A percentile compares a stretch with the other conserved stretches of the same genome.
These are phyloP conservation scores for Juglanconis oblonga DNA, from an alignment of 2,329 filamentous ascomycete genomes.

Conservation along the genomic window DNA sequence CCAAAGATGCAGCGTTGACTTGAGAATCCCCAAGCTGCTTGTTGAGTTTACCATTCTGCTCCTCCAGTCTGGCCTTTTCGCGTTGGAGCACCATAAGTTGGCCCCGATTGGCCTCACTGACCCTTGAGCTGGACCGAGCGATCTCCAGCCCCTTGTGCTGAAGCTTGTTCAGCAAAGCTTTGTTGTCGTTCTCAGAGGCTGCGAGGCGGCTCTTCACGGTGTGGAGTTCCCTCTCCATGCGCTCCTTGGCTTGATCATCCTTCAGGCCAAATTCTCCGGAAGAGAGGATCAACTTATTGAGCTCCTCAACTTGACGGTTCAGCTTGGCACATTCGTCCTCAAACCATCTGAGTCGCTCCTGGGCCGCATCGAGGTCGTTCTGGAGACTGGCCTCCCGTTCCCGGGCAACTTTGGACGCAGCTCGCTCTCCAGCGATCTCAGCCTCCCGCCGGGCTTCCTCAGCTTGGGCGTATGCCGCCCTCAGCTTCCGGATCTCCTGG, in stretches of 20 bases:
- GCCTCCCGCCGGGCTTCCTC: slow-evolving; percentile 84
- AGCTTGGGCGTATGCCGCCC: slow-evolving; percentile 77
- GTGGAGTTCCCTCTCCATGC: slow-evolving; percentile 84
- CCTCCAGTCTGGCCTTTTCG: slow-evolving; percentile 80
- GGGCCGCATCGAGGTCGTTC: slow-evolving; percentile 76
- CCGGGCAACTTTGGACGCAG: slow-evolving; percentile 71
- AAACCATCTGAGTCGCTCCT: slow-evolving; percentile 72
- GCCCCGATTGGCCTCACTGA: slow-evolving; percentile 76
- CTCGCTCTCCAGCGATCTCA: slow-evolving; percentile 76
- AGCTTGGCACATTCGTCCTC: slow-evolving; percentile 77
- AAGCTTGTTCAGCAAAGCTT: slow-evolving; percentile 90
- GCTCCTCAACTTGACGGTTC: slow-evolving; percentile 74
- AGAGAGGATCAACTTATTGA: slow-evolving; percentile 83
- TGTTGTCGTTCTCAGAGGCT: slow-evolving; percentile 95
- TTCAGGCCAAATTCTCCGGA: slow-evolving; percentile 86
- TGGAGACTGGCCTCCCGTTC: slow-evolving; percentile 77
- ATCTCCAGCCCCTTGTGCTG: slow-evolving; percentile 98
- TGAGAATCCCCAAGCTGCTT: slow-evolving; percentile 86
- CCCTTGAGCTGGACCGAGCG: slow-evolving; percentile 81
- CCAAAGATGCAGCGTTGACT: slow-evolving; percentile 74
- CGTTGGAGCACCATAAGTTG: slow-evolving; percentile 74
- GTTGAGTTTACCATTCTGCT: slow-evolving; percentile 75
- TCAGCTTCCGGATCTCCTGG: slow-evolving; percentile 75
- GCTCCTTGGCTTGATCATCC: slow-evolving; percentile 91
- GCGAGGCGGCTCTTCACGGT: slow-evolving; percentile 86